Evolutionary conservation across 805 yeast species (phyloP), one percentile per base, ranked within the genome.

Genomic region (Candida silvicultrix): DNA sequence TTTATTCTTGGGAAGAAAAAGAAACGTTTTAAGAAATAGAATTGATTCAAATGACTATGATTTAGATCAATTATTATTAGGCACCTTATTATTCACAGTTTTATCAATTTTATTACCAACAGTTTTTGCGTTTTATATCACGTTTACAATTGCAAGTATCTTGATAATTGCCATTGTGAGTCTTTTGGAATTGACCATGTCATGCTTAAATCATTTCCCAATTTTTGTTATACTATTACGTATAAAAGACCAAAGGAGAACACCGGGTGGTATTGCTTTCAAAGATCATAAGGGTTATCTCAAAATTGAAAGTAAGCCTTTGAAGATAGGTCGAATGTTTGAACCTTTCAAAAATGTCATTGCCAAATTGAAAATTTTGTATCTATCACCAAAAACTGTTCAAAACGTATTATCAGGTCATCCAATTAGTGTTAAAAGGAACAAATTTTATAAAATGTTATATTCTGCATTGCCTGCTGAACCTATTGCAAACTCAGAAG

Each of bases 1-100:
- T 52, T 69, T 95, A 38, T 92, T 94, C 56, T 75, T 92, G 46
- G 99, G 99, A 1, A 85, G 85, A 63, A 89, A 90, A 63, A 83
- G 80, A 54, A 94, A 94, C 58, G 80, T 84, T 4, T 67, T 94
- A 56, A 76, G 98, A 53, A 74, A 86, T 45, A 81, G 99, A 69
- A 80, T 89, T 29, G 99, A 94, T 62, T 80, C 82, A 22, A 81
- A 89, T 50, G 79, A 84, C 60, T 92, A 86, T 62, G 92, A 86
- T 49, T 68, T 92, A 21, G 97, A 90, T 60, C 96, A 90, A 58
- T 70, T 92, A 46, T 68, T 95, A 42, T 67, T 92, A 59, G 99
- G 99, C 0, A 94, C 97, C 2, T 73, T 94, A 46, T 64, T 92
- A 16, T 94, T 94, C 65, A 88, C 92, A 42, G 79, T 90, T 15